These are phyloP conservation scores for Elongisporangium undulatum DNA, from an alignment of 352 stramenopile species.

Conservation along the genomic window DNA sequence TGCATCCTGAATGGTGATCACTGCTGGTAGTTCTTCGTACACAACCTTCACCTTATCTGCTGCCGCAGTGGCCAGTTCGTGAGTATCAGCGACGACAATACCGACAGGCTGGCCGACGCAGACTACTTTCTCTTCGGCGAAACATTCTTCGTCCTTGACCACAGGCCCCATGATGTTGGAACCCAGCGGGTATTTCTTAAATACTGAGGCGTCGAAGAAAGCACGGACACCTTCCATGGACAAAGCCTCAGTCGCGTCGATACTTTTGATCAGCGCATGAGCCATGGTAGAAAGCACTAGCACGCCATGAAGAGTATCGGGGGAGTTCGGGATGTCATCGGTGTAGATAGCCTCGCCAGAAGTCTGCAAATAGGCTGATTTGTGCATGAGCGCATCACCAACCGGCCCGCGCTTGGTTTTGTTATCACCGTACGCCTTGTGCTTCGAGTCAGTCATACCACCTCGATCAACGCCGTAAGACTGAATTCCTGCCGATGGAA, in stretches of 20 bases:
- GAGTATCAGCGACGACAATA: slow-evolving; percentile 77
- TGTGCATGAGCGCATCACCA: slow-evolving; percentile 90
- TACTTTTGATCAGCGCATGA: slow-evolving; percentile 75
- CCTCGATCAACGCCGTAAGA: slow-evolving; percentile 55
- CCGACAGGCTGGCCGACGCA: slow-evolving; percentile 81
- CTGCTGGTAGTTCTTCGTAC: slow-evolving; percentile 85
- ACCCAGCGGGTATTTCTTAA: slow-evolving; percentile 52
- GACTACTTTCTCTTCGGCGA: slow-evolving; percentile 62
- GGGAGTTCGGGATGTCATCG: slow-evolving; percentile 90
- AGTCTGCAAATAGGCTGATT: slow-evolving; percentile 91
- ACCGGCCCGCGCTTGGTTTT: slow-evolving; percentile 59
- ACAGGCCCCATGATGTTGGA: slow-evolving; percentile 80
- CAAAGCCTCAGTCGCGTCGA: slow-evolving; percentile 84
- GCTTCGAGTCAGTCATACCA: slow-evolving; percentile 60
- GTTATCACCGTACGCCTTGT: slow-evolving; percentile 35
- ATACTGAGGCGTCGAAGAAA: slow-evolving; percentile 80
- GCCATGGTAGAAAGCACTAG: slow-evolving; percentile 89
- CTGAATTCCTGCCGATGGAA: slow-evolving; percentile 51
- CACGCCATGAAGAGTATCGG: slow-evolving; percentile 85
- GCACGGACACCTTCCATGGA: slow-evolving; percentile 85
- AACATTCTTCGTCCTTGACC: slow-evolving; percentile 86
- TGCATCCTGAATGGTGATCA: slow-evolving; percentile 95
- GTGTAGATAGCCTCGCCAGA: slow-evolving; percentile 94
- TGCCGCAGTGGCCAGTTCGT: slow-evolving; percentile 68
- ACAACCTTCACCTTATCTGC: slow-evolving; percentile 84